Evolutionary conservation across 2,329 filamentous ascomycete genomes (phyloP), one percentile per base, ranked within the genome.

Genomic region (Fusarium sublunatum): DNA sequence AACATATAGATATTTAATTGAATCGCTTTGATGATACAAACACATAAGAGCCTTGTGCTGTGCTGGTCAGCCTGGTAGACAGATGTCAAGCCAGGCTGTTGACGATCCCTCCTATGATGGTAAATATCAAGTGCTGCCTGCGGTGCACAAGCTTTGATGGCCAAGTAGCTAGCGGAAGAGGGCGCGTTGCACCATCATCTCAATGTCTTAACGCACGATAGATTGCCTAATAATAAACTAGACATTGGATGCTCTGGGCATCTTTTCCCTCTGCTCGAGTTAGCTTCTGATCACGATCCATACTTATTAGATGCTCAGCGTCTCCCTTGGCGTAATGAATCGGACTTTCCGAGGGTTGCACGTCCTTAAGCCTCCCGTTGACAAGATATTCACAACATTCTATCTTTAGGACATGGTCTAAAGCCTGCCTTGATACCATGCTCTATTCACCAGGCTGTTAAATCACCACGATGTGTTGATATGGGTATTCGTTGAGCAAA

Each of bases 1-100:
- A 39, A 22, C 34, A 63, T 53, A 32, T 59, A 65, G 44, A 65
- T 50, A 58, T 31, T 65, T 62, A 65, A 65, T 65, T 55, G 43
- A 31, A 58, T 29, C 40, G 51, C 45, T 55, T 42, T 13, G 34
- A 36, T 25, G 39, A 50, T 11, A 47, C 12, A 29, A 32, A 15
- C 19, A 26, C 15, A 31, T 15, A 3, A 29, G 34, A 29, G 15
- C 7, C 25, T 34, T 7, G 28, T 3, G 26, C 25, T 8, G 22
- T 28, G 9, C 9, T 28, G 6, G 26, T 7, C 26, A 28, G 26
- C 26, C 6, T 28, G 11, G 10, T 12, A 32, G 31, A 12, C 45
- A 19, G n/a, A 9, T 9, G n/a, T 15, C 26, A 15, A 6, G 9
- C 13, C 10, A n/a, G 7, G 5, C 19, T 38, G 36, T 38, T 3